These are phyloP conservation scores for Aureobasidium sp. DNA, from an alignment of 2,329 filamentous ascomycete species.

Conservation along the genomic window DNA sequence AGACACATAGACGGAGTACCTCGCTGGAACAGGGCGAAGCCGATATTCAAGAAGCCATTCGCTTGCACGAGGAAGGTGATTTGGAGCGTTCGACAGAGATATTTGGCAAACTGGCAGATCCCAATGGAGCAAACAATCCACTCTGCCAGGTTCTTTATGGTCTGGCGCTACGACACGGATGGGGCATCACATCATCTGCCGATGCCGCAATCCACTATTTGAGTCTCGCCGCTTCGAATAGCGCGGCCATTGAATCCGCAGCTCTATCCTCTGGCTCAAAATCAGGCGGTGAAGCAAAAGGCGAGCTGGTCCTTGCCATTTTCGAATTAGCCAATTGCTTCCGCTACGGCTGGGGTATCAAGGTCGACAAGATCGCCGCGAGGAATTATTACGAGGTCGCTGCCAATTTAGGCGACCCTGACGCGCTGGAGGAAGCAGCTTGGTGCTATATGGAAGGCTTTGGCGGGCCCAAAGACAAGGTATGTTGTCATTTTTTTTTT, in stretches of 20 bases:
- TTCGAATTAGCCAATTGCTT: conserved; percentile 92
- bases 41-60: conserved; percentile 92
- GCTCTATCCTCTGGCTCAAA: conserved; percentile 82
- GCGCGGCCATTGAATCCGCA: conserved; percentile 75
- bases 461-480: conserved; percentile 97
- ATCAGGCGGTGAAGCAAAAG: conserved; percentile 90
- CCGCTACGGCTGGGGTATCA: conserved; percentile 87
- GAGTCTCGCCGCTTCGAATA: conserved; percentile 81
- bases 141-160: conserved; percentile 94
- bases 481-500: conserved; percentile 45
- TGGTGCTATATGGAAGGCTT: conserved; percentile 98
- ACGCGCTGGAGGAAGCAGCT: conserved; percentile 94
- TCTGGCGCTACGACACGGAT: conserved; percentile 86
- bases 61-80: conserved; percentile 78
- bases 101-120: conserved; percentile 78
- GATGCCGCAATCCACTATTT: conserved; percentile 74
- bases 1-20: neutral
- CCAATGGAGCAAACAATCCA: conserved; percentile 79
- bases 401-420: conserved; percentile 89
- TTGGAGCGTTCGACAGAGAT: conserved; percentile 73
- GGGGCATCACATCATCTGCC: conserved; percentile 73
- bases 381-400: conserved; percentile 94
- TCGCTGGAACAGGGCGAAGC: conserved; percentile 34
- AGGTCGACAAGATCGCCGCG: conserved; percentile 78
- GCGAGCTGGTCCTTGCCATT: conserved; percentile 91